Conservation (phyloP, 768 basidiomycete species). For the Collybiopsis luxurians region DNA sequence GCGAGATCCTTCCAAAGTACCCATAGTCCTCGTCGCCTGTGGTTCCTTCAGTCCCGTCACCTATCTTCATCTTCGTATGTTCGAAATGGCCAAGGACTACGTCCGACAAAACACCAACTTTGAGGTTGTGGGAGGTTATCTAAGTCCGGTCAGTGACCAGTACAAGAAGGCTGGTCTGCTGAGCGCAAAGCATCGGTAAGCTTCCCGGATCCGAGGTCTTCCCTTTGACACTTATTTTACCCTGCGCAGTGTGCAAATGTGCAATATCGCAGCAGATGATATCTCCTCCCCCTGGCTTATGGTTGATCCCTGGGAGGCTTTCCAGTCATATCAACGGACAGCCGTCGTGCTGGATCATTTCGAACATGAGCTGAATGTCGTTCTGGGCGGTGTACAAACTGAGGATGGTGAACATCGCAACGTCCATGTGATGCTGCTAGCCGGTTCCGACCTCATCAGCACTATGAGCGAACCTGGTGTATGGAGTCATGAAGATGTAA, state of each 20-base stretch:
- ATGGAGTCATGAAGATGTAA: constrained; percentile 91
- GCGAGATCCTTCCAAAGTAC: constrained; percentile 65
- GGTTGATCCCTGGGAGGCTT: constrained; percentile 98
- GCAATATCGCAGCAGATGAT: constrained; percentile 84
- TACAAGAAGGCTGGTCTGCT: constrained; percentile 97
- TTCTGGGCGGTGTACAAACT: constrained; percentile 73
- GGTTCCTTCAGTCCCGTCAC: constrained; percentile 98
- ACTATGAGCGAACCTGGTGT: constrained; percentile 99
- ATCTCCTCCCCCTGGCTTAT: constrained; percentile 87
- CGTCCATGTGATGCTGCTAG: constrained; percentile 89
- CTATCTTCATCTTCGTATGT: constrained; percentile 98
- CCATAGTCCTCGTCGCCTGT: constrained; percentile 94
- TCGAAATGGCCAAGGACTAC: constrained; percentile 99
- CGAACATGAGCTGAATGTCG: constrained; percentile 88
- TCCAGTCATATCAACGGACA: constrained; percentile 92
- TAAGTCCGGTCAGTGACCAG: constrained; percentile 92
- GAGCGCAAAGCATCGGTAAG: constrained; percentile 85
- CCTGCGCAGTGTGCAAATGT: constrained; percentile 88
- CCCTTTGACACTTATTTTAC: too few relatives aligned
- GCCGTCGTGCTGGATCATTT: constrained; percentile 98
- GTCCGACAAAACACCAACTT: constrained; percentile 88
- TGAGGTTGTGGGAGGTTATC: constrained; percentile 93
- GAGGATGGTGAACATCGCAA: constrained; percentile 72
- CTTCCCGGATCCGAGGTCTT: constrained; percentile 14
- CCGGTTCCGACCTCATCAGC: constrained; percentile 96